Percentiles rank a stretch among this genome's conserved stretches.
phyloP scores from a whole-genome alignment of 208 protist species.

The Tetramitus jugosus region DNA sequence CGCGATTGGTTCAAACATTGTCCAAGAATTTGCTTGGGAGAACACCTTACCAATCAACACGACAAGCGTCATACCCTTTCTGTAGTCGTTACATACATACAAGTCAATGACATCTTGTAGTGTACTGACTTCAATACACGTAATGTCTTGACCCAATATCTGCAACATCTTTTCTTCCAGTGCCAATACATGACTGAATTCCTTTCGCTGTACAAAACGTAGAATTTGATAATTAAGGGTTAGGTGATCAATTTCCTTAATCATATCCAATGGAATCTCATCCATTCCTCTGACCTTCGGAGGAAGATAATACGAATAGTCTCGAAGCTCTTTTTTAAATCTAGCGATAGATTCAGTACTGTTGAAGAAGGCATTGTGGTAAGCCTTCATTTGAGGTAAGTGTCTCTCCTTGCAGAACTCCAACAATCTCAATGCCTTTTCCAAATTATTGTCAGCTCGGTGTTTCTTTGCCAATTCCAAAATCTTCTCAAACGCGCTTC shows the following conservation, averaged over 20 bases:
- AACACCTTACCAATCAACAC: background rate
- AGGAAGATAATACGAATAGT: slow-evolving; percentile 17
- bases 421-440: slow-evolving; percentile 8
- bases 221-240: slow-evolving; percentile 21
- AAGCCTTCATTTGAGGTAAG: too few relatives aligned
- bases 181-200: background rate
- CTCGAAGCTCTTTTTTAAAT: slow-evolving; percentile 12
- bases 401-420: background rate
- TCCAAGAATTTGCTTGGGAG: background rate
- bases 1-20: background rate
- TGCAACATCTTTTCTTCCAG: background rate
- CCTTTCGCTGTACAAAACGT: background rate
- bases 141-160: background rate
- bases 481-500: background rate
- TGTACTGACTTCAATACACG: background rate
- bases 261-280: too few relatives aligned
- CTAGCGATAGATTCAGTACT: too few relatives aligned
- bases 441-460: background rate
- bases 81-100: slow-evolving; percentile 1
- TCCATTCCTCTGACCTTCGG: background rate
- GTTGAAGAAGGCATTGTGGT: too few relatives aligned
- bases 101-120: slow-evolving; percentile 11
- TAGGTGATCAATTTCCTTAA: background rate
- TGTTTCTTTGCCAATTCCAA: background rate
- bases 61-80: background rate